phyloP scores from a whole-genome alignment of 2,329 filamentous ascomycete species.

The Fusarium tanahbumbuense region DNA sequence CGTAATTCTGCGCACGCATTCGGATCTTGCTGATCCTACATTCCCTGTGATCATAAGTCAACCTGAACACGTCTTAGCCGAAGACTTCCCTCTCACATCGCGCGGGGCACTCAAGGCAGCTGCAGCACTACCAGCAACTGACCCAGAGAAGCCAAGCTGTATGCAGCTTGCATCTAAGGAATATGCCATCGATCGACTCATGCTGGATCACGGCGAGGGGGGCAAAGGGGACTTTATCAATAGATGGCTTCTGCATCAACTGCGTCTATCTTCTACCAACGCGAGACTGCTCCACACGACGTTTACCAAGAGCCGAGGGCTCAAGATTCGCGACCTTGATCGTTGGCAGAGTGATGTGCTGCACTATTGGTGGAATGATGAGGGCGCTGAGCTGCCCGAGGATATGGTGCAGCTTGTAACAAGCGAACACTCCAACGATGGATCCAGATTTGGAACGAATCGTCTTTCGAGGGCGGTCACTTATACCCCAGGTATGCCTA shows the following conservation, averaged over 20 bases:
- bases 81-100: constrained; percentile 54
- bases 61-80: constrained; percentile 58
- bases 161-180: constrained; percentile 60
- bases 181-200: constrained; percentile 58
- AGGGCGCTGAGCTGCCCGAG: constrained; percentile 34
- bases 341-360: constrained; percentile 55
- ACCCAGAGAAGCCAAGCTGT: constrained; percentile 50
- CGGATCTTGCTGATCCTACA: constrained; percentile 53
- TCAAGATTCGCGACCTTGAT: constrained; percentile 50
- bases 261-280: constrained; percentile 60
- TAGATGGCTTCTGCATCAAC: constrained; percentile 64
- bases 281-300: constrained; percentile 56
- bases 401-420: constrained; percentile 28
- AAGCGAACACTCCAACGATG: constrained; percentile 42
- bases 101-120: constrained; percentile 56
- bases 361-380: constrained; percentile 53
- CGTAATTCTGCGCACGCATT: constrained; percentile 37
- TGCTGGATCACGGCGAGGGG: constrained; percentile 51
- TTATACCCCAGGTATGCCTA: constrained; percentile 34
- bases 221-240: constrained; percentile 60
- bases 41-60: constrained; percentile 63
- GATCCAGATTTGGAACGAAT: constrained; percentile 44
- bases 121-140: constrained; percentile 51
- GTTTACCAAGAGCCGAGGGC: constrained; percentile 45
- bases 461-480: constrained; percentile 47